A percentile compares a stretch with the other conserved stretches of the same genome.
phyloP scores from a whole-genome alignment of 2,329 filamentous ascomycete species.

The Claviceps humidiphila region DNA sequence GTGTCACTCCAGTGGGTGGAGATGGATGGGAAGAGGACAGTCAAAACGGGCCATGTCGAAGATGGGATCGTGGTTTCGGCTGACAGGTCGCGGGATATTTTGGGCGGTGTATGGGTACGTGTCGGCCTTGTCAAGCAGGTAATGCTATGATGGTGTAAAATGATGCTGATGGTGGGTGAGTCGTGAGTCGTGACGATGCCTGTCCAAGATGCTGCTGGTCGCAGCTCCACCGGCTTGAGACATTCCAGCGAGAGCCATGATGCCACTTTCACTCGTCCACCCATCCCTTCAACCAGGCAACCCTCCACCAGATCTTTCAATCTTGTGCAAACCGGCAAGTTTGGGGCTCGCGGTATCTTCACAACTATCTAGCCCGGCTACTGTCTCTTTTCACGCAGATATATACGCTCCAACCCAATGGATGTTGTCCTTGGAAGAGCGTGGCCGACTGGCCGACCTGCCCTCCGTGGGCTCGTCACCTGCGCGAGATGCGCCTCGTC shows the following conservation, averaged over 20 bases:
- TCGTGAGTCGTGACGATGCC: neutral
- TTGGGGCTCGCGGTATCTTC: too few species aligned
- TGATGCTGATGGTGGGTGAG: neutral
- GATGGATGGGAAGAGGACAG: neutral
- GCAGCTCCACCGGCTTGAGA: neutral
- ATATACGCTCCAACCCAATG: slow-evolving; percentile 8
- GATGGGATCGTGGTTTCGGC: neutral
- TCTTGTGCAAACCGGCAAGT: too few species aligned
- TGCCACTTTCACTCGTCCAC: too few species aligned
- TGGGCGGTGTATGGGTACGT: too few species aligned
- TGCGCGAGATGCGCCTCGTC: slow-evolving; percentile 1
- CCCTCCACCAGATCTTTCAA: neutral
- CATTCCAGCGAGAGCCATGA: too few species aligned
- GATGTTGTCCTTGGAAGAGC: slow-evolving; percentile 12
- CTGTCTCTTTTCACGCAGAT: too few species aligned
- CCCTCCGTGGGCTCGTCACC: slow-evolving; percentile 5
- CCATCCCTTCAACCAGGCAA: too few species aligned
- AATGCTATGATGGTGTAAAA: too few species aligned
- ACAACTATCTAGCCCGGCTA: too few species aligned
- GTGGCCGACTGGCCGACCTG: slow-evolving; percentile 9
- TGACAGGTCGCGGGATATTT: neutral
- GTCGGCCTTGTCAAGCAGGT: too few species aligned
- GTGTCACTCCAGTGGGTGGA: neutral
- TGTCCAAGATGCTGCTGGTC: neutral
- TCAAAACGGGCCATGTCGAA: slow-evolving; percentile 1